Evolutionary conservation across 148 eudicot species (phyloP).

Genomic region (Cornus suecica): DNA sequence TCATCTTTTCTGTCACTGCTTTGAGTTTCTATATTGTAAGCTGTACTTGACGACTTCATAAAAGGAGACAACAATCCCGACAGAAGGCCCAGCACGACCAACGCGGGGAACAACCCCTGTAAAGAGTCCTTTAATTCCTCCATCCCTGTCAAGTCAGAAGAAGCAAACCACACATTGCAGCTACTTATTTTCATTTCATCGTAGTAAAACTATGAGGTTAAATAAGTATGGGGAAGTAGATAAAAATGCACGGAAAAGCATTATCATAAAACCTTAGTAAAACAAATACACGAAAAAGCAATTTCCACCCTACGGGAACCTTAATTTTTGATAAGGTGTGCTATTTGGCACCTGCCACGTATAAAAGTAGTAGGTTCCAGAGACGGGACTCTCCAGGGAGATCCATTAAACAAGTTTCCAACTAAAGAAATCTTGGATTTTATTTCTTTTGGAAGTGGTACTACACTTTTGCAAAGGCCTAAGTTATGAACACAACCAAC

Average conservation of each 20-base stretch:
- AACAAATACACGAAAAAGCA: no score
- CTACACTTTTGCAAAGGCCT: no score
- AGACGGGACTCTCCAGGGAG: neutral
- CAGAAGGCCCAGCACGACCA: constrained; percentile 92
- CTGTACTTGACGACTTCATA: constrained; percentile 83
- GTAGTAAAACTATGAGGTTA: no score
- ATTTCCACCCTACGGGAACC: neutral
- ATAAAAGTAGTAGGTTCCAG: neutral
- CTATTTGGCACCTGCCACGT: no score
- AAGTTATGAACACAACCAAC: no score
- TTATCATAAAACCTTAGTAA: no score
- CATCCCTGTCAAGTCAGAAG: constrained; percentile 54
- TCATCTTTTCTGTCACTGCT: constrained; percentile 2
- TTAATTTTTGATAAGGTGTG: neutral
- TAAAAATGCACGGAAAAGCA: no score
- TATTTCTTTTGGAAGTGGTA: no score
- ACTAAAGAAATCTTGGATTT: no score
- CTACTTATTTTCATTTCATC: neutral
- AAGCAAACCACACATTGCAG: neutral
- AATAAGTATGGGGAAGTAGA: no score
- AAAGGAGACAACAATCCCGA: constrained; percentile 84
- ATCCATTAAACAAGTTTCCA: neutral
- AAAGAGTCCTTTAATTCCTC: constrained; percentile 78
- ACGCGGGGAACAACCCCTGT: constrained; percentile 82
- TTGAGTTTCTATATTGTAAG: constrained; percentile 35